Base-by-base conservation (phyloP, 2,329 filamentous ascomycete genomes). In the Lecanicillium sp. region DNA sequence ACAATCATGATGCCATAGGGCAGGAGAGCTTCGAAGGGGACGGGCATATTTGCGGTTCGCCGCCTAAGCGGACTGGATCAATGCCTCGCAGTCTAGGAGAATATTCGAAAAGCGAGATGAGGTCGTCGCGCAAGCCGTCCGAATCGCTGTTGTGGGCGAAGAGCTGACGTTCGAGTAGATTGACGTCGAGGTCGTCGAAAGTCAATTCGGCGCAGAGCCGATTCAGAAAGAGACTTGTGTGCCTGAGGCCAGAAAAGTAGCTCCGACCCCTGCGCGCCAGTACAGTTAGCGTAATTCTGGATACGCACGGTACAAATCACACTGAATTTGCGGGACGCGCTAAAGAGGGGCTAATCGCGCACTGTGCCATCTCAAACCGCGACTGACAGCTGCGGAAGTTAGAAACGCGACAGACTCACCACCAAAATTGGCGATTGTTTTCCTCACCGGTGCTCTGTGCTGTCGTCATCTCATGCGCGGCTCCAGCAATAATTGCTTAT, bases 11-110 rank as follows among this genome's bases (percentile, higher is more conserved):
- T 79, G 59, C 64, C 77, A 59, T 80, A 80, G 31, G 77, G 76
- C 60, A 81, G 65, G 48, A 81, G 55, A 35, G 75, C 64, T 60
- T 81, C 77, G 62, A 80, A 81, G 34, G 77, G 77, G 47, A 81
- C 62, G 43, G 73, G 72, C 77, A 81, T 81, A 44, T 40, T 51
- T 51, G 49, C 34, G 42, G 46, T 38, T 38, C 48, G 57, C 55
- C 57, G 52, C 54, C 45, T 46, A 38, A 43, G 56, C 54, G 55
- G 57, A 49, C 55, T 55, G 45, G 17, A 29, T 40, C 18, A 44
- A 45, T 40, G 35, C 33, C 25, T 33, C 14, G 17, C 9, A 33
- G 8, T 36, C 19, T 16, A 27, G 18, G 32, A 11, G 25, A 38
- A 19, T 27, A 16, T 19, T 18, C 17, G 22, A n/a, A 9, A 14